These are phyloP conservation scores for Leishmania guyanensis DNA, from an alignment of 208 protist species.

Conservation along the genomic window DNA sequence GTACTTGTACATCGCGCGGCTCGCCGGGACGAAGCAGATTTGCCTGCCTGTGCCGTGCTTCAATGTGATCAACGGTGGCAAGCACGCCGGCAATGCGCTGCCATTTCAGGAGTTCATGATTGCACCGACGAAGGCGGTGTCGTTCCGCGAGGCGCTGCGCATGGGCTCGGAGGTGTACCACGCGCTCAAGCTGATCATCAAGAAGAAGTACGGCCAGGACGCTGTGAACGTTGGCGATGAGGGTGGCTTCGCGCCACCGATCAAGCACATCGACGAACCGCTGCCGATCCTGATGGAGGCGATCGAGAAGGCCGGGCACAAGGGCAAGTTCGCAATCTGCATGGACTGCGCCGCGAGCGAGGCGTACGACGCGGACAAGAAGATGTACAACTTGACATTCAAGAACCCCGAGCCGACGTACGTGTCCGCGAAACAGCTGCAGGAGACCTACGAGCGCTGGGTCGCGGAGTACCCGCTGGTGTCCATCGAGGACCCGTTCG, in stretches of 20 bases:
- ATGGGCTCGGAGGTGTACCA: constrained; percentile 99
- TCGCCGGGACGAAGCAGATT: constrained; percentile 89
- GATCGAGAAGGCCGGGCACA: constrained; percentile 96
- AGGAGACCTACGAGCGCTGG: constrained; percentile 93
- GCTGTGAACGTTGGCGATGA: constrained; percentile 98
- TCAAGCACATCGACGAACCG: constrained; percentile 96
- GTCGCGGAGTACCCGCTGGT: constrained; percentile 95
- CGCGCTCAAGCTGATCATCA: constrained; percentile 96
- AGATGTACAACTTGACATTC: constrained; percentile 98
- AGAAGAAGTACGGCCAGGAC: constrained; percentile 96
- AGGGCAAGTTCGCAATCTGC: constrained; percentile 96
- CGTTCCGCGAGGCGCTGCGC: constrained; percentile 96
- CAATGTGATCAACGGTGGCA: constrained; percentile 99
- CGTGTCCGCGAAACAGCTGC: constrained; percentile 80
- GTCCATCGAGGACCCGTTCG: constrained; percentile 99
- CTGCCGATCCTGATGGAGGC: constrained; percentile 96
- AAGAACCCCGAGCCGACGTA: constrained; percentile 90
- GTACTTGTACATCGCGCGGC: constrained; percentile 95
- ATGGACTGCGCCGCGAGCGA: constrained; percentile 99
- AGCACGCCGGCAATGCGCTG: constrained; percentile 97
- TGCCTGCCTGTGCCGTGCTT: constrained; percentile 95
- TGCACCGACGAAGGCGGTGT: constrained; percentile 93
- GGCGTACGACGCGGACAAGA: constrained; percentile 95
- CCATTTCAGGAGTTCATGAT: constrained; percentile 99
- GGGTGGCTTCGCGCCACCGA: constrained; percentile 98